Evolutionary conservation across 768 basidiomycete species (phyloP).

Genomic region (Tricholoma sp.): DNA sequence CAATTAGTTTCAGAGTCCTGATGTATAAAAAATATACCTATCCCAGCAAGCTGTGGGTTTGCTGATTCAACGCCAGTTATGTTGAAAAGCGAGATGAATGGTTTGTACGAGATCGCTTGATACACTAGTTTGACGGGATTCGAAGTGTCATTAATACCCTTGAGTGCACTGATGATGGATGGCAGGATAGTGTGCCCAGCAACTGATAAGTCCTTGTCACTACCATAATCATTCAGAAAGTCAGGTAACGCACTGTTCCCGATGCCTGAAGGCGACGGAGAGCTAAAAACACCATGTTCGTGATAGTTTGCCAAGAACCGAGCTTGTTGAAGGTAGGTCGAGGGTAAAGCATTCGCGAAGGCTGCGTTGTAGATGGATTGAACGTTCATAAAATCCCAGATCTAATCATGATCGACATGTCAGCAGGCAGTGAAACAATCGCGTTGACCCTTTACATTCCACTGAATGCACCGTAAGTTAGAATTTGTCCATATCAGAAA

Average conservation of each 20-base stretch:
- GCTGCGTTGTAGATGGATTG: slow-evolving; percentile 59
- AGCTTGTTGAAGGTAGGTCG: slow-evolving; percentile 46
- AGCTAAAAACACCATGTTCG: slow-evolving; percentile 65
- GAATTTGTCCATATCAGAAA: not conserved
- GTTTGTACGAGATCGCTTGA: slow-evolving; percentile 68
- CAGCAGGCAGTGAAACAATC: not conserved
- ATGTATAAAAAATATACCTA: slow-evolving; percentile 37
- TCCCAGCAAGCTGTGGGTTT: slow-evolving; percentile 49
- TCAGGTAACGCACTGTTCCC: slow-evolving; percentile 47
- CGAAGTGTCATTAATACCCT: slow-evolving; percentile 41
- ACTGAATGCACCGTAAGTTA: slow-evolving; percentile 18
- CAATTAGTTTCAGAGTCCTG: not conserved
- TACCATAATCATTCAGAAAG: not conserved
- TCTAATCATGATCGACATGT: slow-evolving; percentile 25
- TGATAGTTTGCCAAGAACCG: slow-evolving; percentile 67
- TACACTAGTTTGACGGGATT: slow-evolving; percentile 55
- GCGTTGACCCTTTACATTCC: slow-evolving; percentile 27
- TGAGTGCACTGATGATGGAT: slow-evolving; percentile 49
- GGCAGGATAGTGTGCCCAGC: slow-evolving; percentile 63
- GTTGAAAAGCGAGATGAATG: slow-evolving; percentile 73
- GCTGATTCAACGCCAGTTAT: slow-evolving; percentile 56
- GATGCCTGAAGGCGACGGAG: slow-evolving; percentile 46
- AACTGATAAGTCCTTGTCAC: slow-evolving; percentile 36
- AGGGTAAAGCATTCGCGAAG: slow-evolving; percentile 44
- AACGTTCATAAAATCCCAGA: slow-evolving; percentile 74